Conservation (phyloP, 345 rosid species). For the Salix viminalis region DNA sequence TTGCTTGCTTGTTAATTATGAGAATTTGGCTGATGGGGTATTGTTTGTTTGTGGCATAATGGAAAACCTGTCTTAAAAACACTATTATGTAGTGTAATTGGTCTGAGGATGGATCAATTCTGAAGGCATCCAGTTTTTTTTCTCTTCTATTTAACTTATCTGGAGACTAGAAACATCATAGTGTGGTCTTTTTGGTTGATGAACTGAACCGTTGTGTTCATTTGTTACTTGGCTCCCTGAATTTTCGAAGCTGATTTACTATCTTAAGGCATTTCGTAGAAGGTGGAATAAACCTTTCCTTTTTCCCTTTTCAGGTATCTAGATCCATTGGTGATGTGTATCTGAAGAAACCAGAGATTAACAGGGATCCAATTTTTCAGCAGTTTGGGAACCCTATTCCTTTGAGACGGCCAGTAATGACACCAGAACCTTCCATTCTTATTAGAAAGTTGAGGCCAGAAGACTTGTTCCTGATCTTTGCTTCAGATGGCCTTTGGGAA, state of each 20-base stretch:
- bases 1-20: neutral
- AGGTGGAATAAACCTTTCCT: conserved; percentile 1
- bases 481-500: conserved; percentile 99
- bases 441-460: conserved; percentile 63
- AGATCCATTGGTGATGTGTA: conserved; percentile 95
- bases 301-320: conserved; percentile 57
- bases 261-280: neutral
- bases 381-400: conserved; percentile 69
- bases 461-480: conserved; percentile 86
- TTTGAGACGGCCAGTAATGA: conserved; percentile 71
- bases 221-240: neutral
- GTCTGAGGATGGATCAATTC: neutral
- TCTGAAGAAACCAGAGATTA: conserved; percentile 84
- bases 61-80: neutral
- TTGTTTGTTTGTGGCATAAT: neutral
- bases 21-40: neutral
- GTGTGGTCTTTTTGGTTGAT: neutral
- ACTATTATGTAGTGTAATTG: neutral
- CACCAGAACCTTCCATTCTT: conserved; percentile 88
- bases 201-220: neutral
- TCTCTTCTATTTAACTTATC: neutral
- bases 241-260: neutral
- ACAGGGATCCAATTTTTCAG: conserved; percentile 77
- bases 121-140: neutral
- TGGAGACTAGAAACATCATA: neutral